A percentile compares a stretch with the other conserved stretches of the same genome.
phyloP scores from a whole-genome alignment of 495 filamentous ascomycete genomes.

The Daldinia decipiens region DNA sequence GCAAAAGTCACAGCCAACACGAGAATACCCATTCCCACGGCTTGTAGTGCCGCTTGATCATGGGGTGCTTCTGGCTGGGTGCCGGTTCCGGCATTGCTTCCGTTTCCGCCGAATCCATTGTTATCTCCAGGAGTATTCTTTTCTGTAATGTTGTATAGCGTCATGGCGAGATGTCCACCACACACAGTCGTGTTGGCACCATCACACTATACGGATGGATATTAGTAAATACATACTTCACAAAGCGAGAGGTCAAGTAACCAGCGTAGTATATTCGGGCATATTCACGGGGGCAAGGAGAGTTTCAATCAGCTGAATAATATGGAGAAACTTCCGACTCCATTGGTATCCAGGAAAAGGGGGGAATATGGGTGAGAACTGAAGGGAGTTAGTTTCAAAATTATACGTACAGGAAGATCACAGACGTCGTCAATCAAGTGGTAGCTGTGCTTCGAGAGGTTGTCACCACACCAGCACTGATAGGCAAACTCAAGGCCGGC shows the following conservation, averaged over 20 bases:
- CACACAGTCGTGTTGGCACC: constrained; percentile 56
- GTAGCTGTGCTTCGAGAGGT: constrained; percentile 47
- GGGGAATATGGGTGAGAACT: not conserved
- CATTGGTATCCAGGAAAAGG: not conserved
- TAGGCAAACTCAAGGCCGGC: constrained; percentile 61
- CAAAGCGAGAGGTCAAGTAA: not conserved
- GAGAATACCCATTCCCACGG: constrained; percentile 23
- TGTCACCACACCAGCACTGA: constrained; percentile 63
- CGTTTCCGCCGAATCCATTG: not conserved
- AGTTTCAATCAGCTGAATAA: not conserved
- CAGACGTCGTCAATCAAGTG: constrained; percentile 52
- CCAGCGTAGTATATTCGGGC: not conserved
- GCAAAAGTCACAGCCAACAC: constrained; percentile 27
- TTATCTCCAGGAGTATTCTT: not conserved
- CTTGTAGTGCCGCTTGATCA: constrained; percentile 27
- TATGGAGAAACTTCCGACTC: not conserved
- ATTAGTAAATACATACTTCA: not conserved
- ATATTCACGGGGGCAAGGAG: not conserved
- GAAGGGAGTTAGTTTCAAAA: not conserved
- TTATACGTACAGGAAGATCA: constrained; percentile 44
- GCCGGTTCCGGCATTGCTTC: not conserved
- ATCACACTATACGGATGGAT: constrained; percentile 45
- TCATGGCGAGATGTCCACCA: constrained; percentile 53
- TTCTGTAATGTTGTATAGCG: constrained; percentile 24
- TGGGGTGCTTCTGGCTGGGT: not conserved